Base-by-base conservation (phyloP, 83 land plant species). In the Picea mariana region DNA sequence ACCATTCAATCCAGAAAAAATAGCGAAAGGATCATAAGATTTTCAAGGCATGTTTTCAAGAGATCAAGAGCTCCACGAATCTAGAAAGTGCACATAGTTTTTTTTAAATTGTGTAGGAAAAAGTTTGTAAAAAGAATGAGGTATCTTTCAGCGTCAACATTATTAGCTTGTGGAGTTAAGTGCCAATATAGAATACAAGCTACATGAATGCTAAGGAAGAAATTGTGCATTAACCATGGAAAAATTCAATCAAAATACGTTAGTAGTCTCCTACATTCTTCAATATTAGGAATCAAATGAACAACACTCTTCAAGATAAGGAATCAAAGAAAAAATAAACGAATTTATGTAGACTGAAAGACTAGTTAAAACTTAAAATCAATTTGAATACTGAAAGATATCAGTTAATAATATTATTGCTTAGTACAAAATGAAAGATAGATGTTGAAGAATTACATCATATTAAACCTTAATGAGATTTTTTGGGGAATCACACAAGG, bases 251-350 rank as follows among this genome's bases (percentile, higher is more conserved):
- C 7, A 75, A 75, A 49, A 75, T 11, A 49, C 31, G 49, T 49
- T 75, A 49, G 21, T 11, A 12, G 23, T 21, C 78, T 58, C 60
- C 60, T 58, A 23, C 44, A 72, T 9, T 72, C 76, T 49, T 75
- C 59, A 75, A 75, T 44, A 44, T 44, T 9, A 44, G 77, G 49
- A 71, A 18, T 18, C 20, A 42, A 12, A 75, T 11, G 49, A 49
- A 49, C 26, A 75, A 75, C 44, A 71, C 13, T 71, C 75, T 49
- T 75, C 27, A 75, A 75, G 21, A 47, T 47, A 23, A n/a, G 60
- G 52, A 72, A 20, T 20, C 9, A 23, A 26, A 21, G 27, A 17
- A 23, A 12, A 7, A 4, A 73, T 3, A 42, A 75, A 21, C 11
- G 7, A 75, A 49, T 27, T 24, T 49, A 12, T 49, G 6, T 11